Percentiles rank a stretch among this genome's conserved stretches.
Conservation (phyloP, 2,329 filamentous ascomycete species). For the Teratosphaeria zuluensis region DNA sequence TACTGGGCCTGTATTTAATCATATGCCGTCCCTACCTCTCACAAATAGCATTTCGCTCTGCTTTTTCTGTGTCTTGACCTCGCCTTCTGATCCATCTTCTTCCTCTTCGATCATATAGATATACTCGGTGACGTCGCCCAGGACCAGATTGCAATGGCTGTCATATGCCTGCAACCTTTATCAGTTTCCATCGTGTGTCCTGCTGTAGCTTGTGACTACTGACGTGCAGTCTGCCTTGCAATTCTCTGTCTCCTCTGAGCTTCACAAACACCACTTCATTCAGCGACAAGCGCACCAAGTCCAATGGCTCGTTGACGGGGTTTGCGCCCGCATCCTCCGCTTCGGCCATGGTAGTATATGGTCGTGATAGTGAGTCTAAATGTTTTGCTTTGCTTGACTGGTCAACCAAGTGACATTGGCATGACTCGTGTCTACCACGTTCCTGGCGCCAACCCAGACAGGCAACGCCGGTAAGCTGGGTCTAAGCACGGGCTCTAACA, state of each 20-base stretch:
- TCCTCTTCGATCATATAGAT: slow-evolving; percentile 89
- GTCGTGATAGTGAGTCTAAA: not conserved
- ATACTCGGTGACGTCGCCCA: slow-evolving; percentile 95
- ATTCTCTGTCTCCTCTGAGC: slow-evolving; percentile 85
- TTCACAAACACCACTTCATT: slow-evolving; percentile 98
- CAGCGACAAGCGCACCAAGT: slow-evolving; percentile 85
- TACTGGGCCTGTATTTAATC: not conserved
- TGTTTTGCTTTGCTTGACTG: not conserved
- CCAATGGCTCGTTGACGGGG: slow-evolving; percentile 76
- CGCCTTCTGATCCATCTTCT: slow-evolving; percentile 55
- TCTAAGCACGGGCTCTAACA: not conserved
- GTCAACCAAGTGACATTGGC: not conserved
- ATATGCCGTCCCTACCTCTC: slow-evolving; percentile 55
- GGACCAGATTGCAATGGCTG: slow-evolving; percentile 92
- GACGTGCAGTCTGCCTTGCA: slow-evolving; percentile 91
- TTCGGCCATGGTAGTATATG: slow-evolving; percentile 60
- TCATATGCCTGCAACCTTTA: slow-evolving; percentile 70
- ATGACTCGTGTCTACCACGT: not conserved
- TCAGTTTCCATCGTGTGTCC: not conserved
- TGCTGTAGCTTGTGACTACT: not conserved
- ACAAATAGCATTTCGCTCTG: slow-evolving; percentile 99
- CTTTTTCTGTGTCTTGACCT: slow-evolving; percentile 79
- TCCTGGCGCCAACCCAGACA: not conserved
- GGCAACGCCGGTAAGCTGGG: not conserved
- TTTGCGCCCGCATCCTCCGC: slow-evolving; percentile 52